Conservation (phyloP, 2,329 filamentous ascomycete genomes). For the Mollisiaceae sp. region DNA sequence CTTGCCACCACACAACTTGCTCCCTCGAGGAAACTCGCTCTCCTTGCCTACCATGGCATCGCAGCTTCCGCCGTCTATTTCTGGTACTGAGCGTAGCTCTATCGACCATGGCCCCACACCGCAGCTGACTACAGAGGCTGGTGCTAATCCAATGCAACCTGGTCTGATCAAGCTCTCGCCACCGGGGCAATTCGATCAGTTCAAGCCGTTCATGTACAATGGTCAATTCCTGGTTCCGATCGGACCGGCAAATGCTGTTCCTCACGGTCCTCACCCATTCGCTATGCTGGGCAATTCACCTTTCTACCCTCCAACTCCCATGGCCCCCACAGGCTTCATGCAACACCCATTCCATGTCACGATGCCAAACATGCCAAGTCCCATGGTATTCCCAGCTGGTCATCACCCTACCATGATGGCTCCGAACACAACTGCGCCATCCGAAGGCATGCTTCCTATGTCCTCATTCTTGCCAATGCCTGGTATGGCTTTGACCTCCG, state of each 20-base stretch:
- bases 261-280: slow-evolving; percentile 35
- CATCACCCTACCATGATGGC: slow-evolving; percentile 11
- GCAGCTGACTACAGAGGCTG: neutral
- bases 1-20: slow-evolving; percentile 27
- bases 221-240: slow-evolving; percentile 42
- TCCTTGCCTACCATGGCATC: slow-evolving; percentile 17
- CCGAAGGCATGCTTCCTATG: slow-evolving; percentile 23
- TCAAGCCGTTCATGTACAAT: slow-evolving; percentile 42
- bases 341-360: slow-evolving; percentile 29
- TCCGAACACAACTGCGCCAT: slow-evolving; percentile 13
- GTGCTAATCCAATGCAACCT: slow-evolving; percentile 4
- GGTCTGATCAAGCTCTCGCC: slow-evolving; percentile 42
- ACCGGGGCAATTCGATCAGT: slow-evolving; percentile 43
- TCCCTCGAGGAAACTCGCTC: slow-evolving; percentile 21
- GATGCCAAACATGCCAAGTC: slow-evolving; percentile 22
- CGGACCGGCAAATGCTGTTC: slow-evolving; percentile 33
- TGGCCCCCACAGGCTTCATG: slow-evolving; percentile 22
- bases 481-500: slow-evolving; percentile 23
- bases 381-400: slow-evolving; percentile 28
- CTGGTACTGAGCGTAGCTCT: slow-evolving; percentile 1
- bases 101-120: neutral
- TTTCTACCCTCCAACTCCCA: slow-evolving; percentile 26
- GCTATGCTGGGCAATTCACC: slow-evolving; percentile 38
- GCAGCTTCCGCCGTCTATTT: slow-evolving; percentile 7
- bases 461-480: slow-evolving; percentile 22